phyloP scores from a whole-genome alignment of 2,329 filamentous ascomycete genomes.

The Epichloe sp. region DNA sequence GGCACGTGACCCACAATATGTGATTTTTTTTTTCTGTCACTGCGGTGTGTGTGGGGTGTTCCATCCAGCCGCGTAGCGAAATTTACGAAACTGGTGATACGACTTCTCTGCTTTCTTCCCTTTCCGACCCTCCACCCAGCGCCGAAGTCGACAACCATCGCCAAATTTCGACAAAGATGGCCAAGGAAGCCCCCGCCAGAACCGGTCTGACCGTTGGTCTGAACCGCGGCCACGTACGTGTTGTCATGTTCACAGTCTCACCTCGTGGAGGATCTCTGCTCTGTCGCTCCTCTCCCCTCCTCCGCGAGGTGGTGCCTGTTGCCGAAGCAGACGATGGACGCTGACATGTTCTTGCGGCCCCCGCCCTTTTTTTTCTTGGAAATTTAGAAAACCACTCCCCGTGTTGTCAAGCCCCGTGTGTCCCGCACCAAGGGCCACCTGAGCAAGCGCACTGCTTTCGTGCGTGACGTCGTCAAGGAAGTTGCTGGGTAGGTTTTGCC shows the following conservation, averaged over 20 bases:
- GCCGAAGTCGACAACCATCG: constrained; percentile 17
- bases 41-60: neutral
- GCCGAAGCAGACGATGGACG: constrained; percentile 46
- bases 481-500: constrained; percentile 66
- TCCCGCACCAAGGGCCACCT: constrained; percentile 87
- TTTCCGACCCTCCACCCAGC: constrained; percentile 17
- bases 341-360: constrained; percentile 31
- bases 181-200: constrained; percentile 44
- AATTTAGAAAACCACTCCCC: constrained; percentile 67
- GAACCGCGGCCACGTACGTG: constrained; percentile 53
- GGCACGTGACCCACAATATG: constrained; percentile 17
- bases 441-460: constrained; percentile 94
- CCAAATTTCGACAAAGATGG: constrained; percentile 34
- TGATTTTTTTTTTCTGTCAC: neutral
- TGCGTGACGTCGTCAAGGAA: constrained; percentile 95
- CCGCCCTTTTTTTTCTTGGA: constrained; percentile 9
- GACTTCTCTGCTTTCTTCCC: constrained; percentile 7
- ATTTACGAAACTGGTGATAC: constrained; percentile 5
- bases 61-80: constrained; percentile 10
- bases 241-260: constrained; percentile 38
- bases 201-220: constrained; percentile 47
- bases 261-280: constrained; percentile 64
- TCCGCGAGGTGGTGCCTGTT: constrained; percentile 15
- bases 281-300: constrained; percentile 10
- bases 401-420: constrained; percentile 65